Evolutionary conservation across 1,284 basidiomycete species (phyloP), one percentile per base, ranked within the genome.

Genomic region (Trametes polyzona): DNA sequence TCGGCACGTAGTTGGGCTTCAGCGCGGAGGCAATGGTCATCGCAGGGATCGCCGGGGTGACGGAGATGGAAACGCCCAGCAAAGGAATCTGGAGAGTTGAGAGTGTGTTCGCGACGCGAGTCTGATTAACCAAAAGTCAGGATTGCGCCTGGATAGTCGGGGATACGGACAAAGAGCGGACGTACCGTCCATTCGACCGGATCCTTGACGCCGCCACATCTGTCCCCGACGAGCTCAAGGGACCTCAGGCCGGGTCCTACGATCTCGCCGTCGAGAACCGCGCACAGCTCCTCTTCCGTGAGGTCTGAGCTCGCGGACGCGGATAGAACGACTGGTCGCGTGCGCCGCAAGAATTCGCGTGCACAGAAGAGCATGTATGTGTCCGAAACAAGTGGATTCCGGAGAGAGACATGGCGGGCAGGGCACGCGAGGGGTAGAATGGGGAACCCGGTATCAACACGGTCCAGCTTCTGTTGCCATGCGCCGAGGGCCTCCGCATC

Each of bases 261-360:
- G 33, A 53, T 39, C 43, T 52, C 56, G 26, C 9, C 44, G 16
- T 50, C 58, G 19, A 65, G 55, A 37, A 60, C 47, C 21, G 53
- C 49, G 3, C 57, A 39, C n/a, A 65, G 21, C 35, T 60, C 56
- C 17, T 57, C 61, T 21, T 60, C 46, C 6, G 50, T 47, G 4
- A 54, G n/a, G 7, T 30, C 47, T 24, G 50, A 43, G 55, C 56
- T 58, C 30, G 59, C 37, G 1, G 57, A 41, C 16, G 52, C 35
- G 11, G 55, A 59, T 16, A 65, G 46, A 6, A 65, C 64, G n/a
- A 62, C 57, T 2, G 64, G 64, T 1, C 47, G 59, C 8, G 59
- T 57, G 30, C 54, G 44, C 8, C 57, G 51, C 30, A 65, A 26
- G 51, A 63, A 65, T 27, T 57, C 57, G 33, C 56, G 57, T 2